Percentiles rank a stretch among this genome's conserved stretches.
phyloP scores from a whole-genome alignment of 331 rosid genomes.

The Malus hybrid region DNA sequence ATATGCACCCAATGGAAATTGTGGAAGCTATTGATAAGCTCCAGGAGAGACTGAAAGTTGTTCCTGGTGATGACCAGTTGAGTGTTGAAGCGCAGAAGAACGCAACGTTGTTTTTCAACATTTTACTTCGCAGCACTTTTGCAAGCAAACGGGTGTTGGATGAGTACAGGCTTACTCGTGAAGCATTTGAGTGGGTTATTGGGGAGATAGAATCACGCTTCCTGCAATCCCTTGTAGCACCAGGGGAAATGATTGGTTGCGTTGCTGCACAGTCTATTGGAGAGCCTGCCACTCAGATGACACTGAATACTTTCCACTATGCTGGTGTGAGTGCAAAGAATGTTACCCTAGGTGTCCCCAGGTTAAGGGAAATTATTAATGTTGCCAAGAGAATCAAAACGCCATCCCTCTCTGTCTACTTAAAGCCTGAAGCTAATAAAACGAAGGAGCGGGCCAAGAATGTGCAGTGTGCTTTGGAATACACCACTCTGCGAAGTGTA shows the following conservation, averaged over 20 bases:
- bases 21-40: conserved; percentile 99
- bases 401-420: conserved; percentile 82
- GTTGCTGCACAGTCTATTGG: conserved; percentile 99
- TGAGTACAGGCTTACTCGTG: conserved; percentile 95
- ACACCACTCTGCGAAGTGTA: conserved; percentile 95
- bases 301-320: conserved; percentile 94
- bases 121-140: conserved; percentile 88
- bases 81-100: conserved; percentile 98
- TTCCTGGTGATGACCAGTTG: conserved; percentile 86
- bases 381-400: conserved; percentile 97
- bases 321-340: conserved; percentile 99
- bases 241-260: conserved; percentile 98
- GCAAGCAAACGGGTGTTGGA: conserved; percentile 97
- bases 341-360: conserved; percentile 96
- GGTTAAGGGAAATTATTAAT: conserved; percentile 95
- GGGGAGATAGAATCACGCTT: conserved; percentile 97
- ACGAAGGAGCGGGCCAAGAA: conserved; percentile 93
- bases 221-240: conserved; percentile 93
- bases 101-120: conserved; percentile 84
- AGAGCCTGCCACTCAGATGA: conserved; percentile 99
- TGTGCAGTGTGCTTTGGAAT: conserved; percentile 97
- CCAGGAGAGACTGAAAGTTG: conserved; percentile 93
- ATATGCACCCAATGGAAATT: conserved; percentile 98
- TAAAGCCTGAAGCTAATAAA: conserved; percentile 74
- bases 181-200: conserved; percentile 97